Evolutionary conservation across 306 rosid species (phyloP), one percentile per base, ranked within the genome.

Genomic region (Begonia peltatifolia): DNA sequence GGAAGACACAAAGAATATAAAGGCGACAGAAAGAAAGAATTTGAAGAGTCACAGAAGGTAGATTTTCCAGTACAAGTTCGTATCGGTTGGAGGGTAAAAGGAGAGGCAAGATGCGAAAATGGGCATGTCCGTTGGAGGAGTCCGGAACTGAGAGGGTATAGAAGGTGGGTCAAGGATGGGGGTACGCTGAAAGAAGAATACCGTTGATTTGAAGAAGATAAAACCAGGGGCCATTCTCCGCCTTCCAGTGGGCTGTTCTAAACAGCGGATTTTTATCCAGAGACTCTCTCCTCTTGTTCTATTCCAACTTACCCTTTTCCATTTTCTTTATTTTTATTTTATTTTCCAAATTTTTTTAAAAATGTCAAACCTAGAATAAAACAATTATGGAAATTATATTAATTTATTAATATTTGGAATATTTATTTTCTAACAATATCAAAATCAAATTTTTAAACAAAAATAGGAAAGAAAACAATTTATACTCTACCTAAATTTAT

Each of bases 171-270:
- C 63, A 68, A 54, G 48, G 15, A 52, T 5, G 58, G 77, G 74
- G 78, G 78, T 78, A 68, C 63, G 81, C 76, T 72, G 61, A 58
- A 63, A 72, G 74, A 74, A 84, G 63, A 63, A 74, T 50, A 74
- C 65, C 63, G 84, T 74, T 70, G 88, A 82, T 77, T 74, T 61
- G 71, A 60, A 67, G 52, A 54, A 76, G 69, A 57, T 68, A 82
- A 88, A 90, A 90, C 97, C 97, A 90, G 95, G 95, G 95, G 38
- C 38, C 87, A 78, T 79, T 68, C 62, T 75, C 35, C 67, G 53
- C 50, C 60, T 90, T 90, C 95, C 97, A 65, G 83, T 90, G 97
- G 97, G 97, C 97, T 78, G 83, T 80, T 82, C 81, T 82, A 78
- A 61, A 82, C 79, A 85, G 90, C 93, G 87, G 95, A 30, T 85